Base-by-base conservation (phyloP, 257 asterid genomes). In the Paulownia fortunei region DNA sequence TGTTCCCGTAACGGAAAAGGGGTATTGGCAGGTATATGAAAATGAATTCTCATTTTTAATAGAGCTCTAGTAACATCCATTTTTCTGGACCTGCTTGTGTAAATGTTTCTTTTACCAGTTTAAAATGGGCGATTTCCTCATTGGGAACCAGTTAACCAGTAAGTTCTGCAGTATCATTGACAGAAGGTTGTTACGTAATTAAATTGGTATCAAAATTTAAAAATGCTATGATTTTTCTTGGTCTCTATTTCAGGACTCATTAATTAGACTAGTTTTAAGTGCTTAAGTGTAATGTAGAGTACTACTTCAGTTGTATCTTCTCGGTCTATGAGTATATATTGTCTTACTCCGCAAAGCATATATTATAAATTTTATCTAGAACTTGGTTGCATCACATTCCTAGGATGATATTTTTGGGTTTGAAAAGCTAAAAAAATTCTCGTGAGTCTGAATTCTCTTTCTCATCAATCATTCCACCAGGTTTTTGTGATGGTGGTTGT, bases 1-100 rank as follows among this genome's bases (percentile, higher is more conserved):
- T 36, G 97, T 87, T 76, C 94, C 96, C 0, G 88, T 92, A n/a
- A 88, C 97, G 0, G 73, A 85, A 72, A 92, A 92, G 82, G 98
- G 98, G 18, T 92, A 92, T 84, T 92, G 98, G 98, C 96, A 92
- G 90, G 98, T 92, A 84, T 18, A 34, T 68, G 46, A 72, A 78
- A 6, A 73, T 51, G 66, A 8, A 55, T 27, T 24, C 30, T 49
- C 37, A 58, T 19, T 26, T 76, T 10, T 61, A 37, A 19, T 34
- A 26, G 11, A 60, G 12, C 63, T 63, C 11, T n/a, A 23, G 23
- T 18, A 37, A 5, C 65, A 23, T 69, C 60, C 11, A 18, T 79
- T 65, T 15, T 52, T 66, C 49, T 68, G 34, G 46, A 27, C 72
- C 12, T 37, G 27, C 2, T 36, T 61, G 47, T 62, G 16, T 42